Evolutionary conservation across 2,329 filamentous ascomycete genomes (phyloP), one percentile per base, ranked within the genome.

Genomic region (Pseudocercospora ulei): DNA sequence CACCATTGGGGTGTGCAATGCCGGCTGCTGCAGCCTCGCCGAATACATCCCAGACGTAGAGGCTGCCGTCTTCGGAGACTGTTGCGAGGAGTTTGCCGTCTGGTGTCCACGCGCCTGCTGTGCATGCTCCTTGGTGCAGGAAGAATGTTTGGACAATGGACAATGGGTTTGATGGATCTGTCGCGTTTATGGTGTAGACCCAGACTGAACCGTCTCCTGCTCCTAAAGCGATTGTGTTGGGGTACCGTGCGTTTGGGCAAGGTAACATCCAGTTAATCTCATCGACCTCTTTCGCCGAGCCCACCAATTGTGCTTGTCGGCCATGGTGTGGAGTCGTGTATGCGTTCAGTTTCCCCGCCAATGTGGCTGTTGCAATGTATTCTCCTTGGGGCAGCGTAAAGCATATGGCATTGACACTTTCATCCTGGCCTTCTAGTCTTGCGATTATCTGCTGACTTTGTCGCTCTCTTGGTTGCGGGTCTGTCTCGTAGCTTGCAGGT

Each of bases 21-120:
- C 75, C 76, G 5, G 74, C 73, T 0, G 72, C 79, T 2, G 80
- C 78, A 1, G 82, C 83, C 13, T 77, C 73, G 33, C 84, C 83
- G 65, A 86, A 94, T 8, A 87, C 80, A 57, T 96, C 90, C 76
- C 85, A 95, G 14, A 94, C 87, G 60, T 87, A 88, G 42, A 98
- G 71, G 52, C 79, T 87, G 41, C 77, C 74, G 62, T 96, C 88
- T 59, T 96, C 88, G 27, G 80, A 79, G 3, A 96, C 84, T 0
- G 87, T 95, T 4, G 82, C 84, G 1, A 98, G 72, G 9, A 96
- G 67, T 18, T 77, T 77, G 35, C 90, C 90, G 59, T 95, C 87
- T 3, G 83, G 73, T 0, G 84, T 84, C 87, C 90, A 98, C 1
- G 81, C 71, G 43, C 90, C 90, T 5, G 87, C 88, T 1, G 90